Percentiles rank a stretch among this genome's conserved stretches.
Evolutionary conservation across 768 basidiomycete species (phyloP).

Genomic region (Trametes cinnabarina): DNA sequence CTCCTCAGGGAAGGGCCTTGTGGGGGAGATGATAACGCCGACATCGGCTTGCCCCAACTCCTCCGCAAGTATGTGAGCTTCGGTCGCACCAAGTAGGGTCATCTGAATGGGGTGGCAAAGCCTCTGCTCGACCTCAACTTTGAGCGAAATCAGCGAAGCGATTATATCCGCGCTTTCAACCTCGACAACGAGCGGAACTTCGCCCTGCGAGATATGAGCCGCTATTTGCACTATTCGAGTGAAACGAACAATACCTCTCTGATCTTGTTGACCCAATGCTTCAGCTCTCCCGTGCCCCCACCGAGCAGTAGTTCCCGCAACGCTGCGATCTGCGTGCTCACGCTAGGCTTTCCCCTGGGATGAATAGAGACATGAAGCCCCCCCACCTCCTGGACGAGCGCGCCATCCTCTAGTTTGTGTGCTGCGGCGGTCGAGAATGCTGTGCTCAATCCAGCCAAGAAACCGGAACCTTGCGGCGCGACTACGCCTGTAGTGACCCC

Average conservation of each 20-base stretch:
- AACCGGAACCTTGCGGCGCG: slow-evolving; percentile 35
- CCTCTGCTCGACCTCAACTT: slow-evolving; percentile 54
- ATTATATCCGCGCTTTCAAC: slow-evolving; percentile 71
- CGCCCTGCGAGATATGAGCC: slow-evolving; percentile 40
- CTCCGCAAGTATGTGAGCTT: slow-evolving; percentile 71
- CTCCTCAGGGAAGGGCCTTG: slow-evolving; percentile 63
- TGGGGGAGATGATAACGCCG: slow-evolving; percentile 67
- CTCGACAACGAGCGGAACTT: slow-evolving; percentile 58
- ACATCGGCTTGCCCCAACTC: slow-evolving; percentile 66
- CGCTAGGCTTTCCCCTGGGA: slow-evolving; percentile 48
- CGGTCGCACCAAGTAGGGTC: slow-evolving; percentile 56
- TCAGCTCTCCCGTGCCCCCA: slow-evolving; percentile 39
- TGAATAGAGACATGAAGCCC: slow-evolving; percentile 40
- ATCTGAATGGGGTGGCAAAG: slow-evolving; percentile 42
- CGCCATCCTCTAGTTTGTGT: slow-evolving; percentile 38
- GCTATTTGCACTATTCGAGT: too few species aligned
- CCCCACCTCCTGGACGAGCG: slow-evolving; percentile 39
- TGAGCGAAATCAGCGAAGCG: slow-evolving; percentile 60
- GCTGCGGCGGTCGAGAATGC: slow-evolving; percentile 37
- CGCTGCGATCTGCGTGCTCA: slow-evolving; percentile 75
- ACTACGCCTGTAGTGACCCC: slow-evolving; percentile 50
- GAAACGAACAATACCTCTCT: too few species aligned
- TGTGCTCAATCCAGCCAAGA: slow-evolving; percentile 39
- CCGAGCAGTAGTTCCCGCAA: slow-evolving; percentile 60
- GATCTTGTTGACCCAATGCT: slow-evolving; percentile 43